Conservation (phyloP, 306 rosid genomes). For the Fragaria ananassa region DNA sequence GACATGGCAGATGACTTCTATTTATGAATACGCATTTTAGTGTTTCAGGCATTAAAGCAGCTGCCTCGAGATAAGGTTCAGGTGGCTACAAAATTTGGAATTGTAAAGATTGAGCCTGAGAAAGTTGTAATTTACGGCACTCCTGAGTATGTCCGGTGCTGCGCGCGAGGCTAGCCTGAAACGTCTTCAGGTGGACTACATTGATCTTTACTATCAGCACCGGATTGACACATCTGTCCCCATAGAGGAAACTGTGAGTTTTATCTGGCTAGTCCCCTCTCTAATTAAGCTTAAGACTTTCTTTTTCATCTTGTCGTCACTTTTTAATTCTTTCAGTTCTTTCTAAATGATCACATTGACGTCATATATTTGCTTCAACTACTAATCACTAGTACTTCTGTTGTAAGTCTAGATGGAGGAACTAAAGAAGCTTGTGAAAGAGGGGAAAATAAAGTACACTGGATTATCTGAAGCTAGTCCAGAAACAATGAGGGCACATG, state of each 20-base stretch:
- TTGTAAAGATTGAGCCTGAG: background rate
- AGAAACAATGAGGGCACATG: conserved; percentile 72
- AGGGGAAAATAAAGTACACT: conserved; percentile 58
- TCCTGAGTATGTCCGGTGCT: background rate
- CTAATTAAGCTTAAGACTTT: background rate
- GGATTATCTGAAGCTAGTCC: conserved; percentile 69
- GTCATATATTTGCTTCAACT: background rate
- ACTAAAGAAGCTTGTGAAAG: conserved; percentile 38
- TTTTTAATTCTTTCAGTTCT: background rate
- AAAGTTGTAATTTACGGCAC: background rate
- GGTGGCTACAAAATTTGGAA: background rate
- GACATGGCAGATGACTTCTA: no score
- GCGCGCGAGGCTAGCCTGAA: conserved; percentile 62
- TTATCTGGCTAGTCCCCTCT: background rate
- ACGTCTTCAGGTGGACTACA: conserved; percentile 67
- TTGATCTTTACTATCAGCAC: conserved; percentile 82
- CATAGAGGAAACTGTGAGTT: conserved; percentile 70
- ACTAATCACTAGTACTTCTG: background rate
- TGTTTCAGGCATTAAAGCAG: background rate
- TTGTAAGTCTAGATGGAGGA: conserved; percentile 13
- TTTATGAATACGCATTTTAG: background rate
- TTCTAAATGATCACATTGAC: background rate
- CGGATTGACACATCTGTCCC: conserved; percentile 59
- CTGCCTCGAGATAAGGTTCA: background rate
- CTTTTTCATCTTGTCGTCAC: background rate